Conservation (phyloP, 2,329 filamentous ascomycete genomes). For the Fusarium sp. region DNA sequence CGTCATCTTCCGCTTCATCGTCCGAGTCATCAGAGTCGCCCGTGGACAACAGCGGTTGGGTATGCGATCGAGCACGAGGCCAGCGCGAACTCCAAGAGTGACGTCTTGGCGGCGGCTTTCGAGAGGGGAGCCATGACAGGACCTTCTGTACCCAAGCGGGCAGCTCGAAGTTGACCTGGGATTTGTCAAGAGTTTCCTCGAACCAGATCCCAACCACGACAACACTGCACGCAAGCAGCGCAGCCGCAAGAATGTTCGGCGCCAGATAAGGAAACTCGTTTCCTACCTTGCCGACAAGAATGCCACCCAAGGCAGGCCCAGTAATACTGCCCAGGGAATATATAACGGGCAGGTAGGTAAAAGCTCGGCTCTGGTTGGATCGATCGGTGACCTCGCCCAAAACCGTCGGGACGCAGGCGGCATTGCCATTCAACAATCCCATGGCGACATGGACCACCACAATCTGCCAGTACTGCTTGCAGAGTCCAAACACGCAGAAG, state of each 20-base stretch:
- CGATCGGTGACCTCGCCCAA: slow-evolving; percentile 95
- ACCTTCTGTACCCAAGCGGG: slow-evolving; percentile 51
- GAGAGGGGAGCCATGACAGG: slow-evolving; percentile 43
- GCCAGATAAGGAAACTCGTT: slow-evolving; percentile 83
- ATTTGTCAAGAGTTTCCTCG: slow-evolving; percentile 75
- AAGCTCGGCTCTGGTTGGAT: slow-evolving; percentile 92
- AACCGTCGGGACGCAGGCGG: slow-evolving; percentile 92
- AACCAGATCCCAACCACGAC: slow-evolving; percentile 82
- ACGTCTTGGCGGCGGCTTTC: slow-evolving; percentile 36
- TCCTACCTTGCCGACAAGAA: slow-evolving; percentile 75
- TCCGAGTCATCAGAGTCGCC: slow-evolving; percentile 36
- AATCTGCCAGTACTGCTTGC: slow-evolving; percentile 83
- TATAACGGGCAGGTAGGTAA: slow-evolving; percentile 95
- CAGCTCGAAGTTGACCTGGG: slow-evolving; percentile 45
- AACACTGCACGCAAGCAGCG: slow-evolving; percentile 78
- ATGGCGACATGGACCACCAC: slow-evolving; percentile 88
- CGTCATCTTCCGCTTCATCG: slow-evolving; percentile 42
- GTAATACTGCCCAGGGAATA: slow-evolving; percentile 96
- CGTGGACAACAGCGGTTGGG: slow-evolving; percentile 47
- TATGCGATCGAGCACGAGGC: slow-evolving; percentile 46
- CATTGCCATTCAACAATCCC: slow-evolving; percentile 95
- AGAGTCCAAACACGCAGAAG: slow-evolving; percentile 90
- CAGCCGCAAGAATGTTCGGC: slow-evolving; percentile 84
- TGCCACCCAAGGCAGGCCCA: slow-evolving; percentile 88
- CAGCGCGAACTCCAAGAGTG: slow-evolving; percentile 55